Base-by-base conservation (phyloP, 257 asterid species). In the Thymus quinquecostatus region DNA sequence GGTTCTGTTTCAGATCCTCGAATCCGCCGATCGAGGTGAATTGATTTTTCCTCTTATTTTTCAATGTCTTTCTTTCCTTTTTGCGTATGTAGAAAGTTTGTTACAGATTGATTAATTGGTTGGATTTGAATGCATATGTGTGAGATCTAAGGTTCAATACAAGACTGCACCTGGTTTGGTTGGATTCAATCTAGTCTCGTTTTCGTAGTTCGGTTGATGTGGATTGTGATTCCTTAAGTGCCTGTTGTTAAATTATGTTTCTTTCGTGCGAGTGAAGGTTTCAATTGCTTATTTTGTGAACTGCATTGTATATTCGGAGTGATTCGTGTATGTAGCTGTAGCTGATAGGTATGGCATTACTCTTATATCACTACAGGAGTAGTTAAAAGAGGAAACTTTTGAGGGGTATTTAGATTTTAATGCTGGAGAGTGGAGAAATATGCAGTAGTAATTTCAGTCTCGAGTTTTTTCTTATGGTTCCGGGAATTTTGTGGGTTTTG, bases 1-100 rank as follows among this genome's bases (percentile, higher is more conserved):
- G 40, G 87, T 94, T 60, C 80, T 94, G 69, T 94, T 94, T 68
- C 99, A 88, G 78, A 88, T 94, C 85, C 89, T 91, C 75, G 98
- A 94, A 66, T 84, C 83, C 68, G 95, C 95, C 40, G 99, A 91
- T 82, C 86, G 96, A 88, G 99, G 99, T 94, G 21, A 81, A 41
- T 71, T 32, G 6, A 1, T 43, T 8, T 50, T 29, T 28, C 28
- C 38, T 29, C 10, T 32, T 36, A 7, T 55, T 44, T 59, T 36
- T 0, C 64, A 33, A 57, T 70, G 21, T 41, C 33, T 50, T 21
- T 51, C 21, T 63, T 13, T 63, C 41, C 8, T 2, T 54, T 57
- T 36, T 71, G 74, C 76, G 32, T 68, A 60, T 54, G 77, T 75
- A 55, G 62, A 70, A 51, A 7, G 11, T 30, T 64, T 64, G 0